Evolutionary conservation across 2,329 filamentous ascomycete species (phyloP).

Genomic region (Aspergillus caelatus): DNA sequence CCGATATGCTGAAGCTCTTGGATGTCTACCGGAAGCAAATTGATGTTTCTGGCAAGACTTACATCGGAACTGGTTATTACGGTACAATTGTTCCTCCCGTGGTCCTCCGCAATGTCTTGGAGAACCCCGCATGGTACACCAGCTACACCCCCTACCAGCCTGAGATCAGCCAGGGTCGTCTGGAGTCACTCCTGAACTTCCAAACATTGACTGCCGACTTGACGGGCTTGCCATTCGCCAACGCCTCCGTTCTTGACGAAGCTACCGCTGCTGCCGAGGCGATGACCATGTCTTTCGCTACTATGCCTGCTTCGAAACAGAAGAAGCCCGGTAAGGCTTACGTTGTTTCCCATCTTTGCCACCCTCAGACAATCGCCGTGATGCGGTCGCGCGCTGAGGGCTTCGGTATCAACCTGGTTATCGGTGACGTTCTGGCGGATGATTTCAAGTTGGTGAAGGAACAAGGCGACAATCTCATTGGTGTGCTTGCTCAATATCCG

Average conservation of each 20-base stretch:
- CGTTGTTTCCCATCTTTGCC: slow-evolving; percentile 78
- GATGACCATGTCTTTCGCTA: slow-evolving; percentile 88
- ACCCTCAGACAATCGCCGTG: slow-evolving; percentile 84
- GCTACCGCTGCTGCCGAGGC: slow-evolving; percentile 91
- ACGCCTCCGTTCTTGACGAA: slow-evolving; percentile 89
- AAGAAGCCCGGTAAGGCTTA: slow-evolving; percentile 78
- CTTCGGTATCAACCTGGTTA: slow-evolving; percentile 81
- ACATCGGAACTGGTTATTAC: slow-evolving; percentile 88
- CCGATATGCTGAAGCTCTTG: slow-evolving; percentile 45
- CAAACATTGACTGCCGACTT: slow-evolving; percentile 91
- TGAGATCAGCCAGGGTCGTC: slow-evolving; percentile 91
- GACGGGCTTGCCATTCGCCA: slow-evolving; percentile 82
- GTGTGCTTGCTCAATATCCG: slow-evolving; percentile 92
- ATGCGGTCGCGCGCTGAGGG: slow-evolving; percentile 83
- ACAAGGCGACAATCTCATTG: slow-evolving; percentile 79
- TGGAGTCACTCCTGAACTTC: slow-evolving; percentile 93
- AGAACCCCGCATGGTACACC: slow-evolving; percentile 96
- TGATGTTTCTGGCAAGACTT: slow-evolving; percentile 61
- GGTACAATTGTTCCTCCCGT: slow-evolving; percentile 83
- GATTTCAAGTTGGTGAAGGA: slow-evolving; percentile 68
- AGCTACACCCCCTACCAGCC: slow-evolving; percentile 97
- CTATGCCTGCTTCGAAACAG: slow-evolving; percentile 69
- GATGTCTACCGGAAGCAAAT: slow-evolving; percentile 57
- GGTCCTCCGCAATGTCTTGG: slow-evolving; percentile 88
- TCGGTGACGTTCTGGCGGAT: slow-evolving; percentile 70